A percentile compares a stretch with the other conserved stretches of the same genome.
phyloP scores from a whole-genome alignment of 768 basidiomycete genomes.

The Auricularia sp. region DNA sequence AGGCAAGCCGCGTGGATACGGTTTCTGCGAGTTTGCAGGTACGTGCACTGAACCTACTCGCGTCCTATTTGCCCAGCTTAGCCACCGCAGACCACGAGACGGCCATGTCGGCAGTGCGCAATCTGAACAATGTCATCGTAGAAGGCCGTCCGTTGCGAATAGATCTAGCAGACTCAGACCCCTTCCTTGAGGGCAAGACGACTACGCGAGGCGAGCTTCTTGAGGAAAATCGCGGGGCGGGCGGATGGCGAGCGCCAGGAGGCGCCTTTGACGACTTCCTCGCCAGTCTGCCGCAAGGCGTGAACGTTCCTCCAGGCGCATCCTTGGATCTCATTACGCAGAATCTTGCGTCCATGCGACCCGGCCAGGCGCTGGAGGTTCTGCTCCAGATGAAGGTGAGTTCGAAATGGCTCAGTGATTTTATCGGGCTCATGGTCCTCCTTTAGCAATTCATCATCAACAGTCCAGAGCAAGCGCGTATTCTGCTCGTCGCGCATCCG shows the following conservation, averaged over 20 bases:
- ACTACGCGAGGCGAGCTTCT: conserved; percentile 75
- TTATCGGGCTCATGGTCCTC: conserved; percentile 1
- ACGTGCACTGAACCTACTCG: conserved; percentile 10
- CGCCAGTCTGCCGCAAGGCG: conserved; percentile 61
- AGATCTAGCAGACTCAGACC: conserved; percentile 88
- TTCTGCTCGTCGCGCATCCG: conserved; percentile 71
- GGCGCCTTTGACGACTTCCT: conserved; percentile 36
- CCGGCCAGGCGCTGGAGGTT: conserved; percentile 81
- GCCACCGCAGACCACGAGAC: conserved; percentile 73
- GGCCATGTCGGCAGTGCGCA: conserved; percentile 88
- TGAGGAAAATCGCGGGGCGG: conserved; percentile 39
- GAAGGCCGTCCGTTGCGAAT: conserved; percentile 89
- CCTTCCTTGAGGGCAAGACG: conserved; percentile 83
- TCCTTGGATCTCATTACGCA: conserved; percentile 77
- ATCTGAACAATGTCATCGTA: conserved; percentile 86
- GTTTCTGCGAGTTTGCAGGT: conserved; percentile 90
- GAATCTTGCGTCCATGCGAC: conserved; percentile 74
- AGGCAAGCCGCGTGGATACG: conserved; percentile 91
- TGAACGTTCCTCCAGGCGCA: conserved; percentile 58
- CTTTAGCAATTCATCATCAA: conserved; percentile 81
- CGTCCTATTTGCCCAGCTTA: not conserved
- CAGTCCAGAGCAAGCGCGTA: conserved; percentile 80
- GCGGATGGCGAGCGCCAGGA: not conserved
- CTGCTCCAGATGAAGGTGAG: conserved; percentile 96
- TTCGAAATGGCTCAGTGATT: conserved; percentile 3